Base-by-base conservation (phyloP, 805 yeast species). In the Schizosaccharomyces cryophilus region DNA sequence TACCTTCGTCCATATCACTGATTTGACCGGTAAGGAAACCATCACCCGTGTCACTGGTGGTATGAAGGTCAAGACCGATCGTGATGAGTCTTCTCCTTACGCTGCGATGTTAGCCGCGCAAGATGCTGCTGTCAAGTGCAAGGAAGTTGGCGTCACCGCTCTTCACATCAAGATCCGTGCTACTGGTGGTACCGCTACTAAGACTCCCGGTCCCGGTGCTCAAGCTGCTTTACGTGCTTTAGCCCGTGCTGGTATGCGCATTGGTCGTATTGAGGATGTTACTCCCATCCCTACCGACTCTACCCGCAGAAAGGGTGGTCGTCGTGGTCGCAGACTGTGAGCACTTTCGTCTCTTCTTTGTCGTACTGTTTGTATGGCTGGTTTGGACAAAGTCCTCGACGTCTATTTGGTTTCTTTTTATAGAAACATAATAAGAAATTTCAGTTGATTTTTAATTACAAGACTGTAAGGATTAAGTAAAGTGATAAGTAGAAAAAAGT, bases 51-150 rank as follows among this genome's bases (percentile, higher is more conserved):
- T 93, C 72, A 93, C 98, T 74, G 99, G 99, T 83, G 99, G 98
- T 80, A 93, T 93, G 98, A 93, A 93, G 84, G 99, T 93, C 78
- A 93, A 93, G 84, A 98, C 98, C 73, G 99, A 93, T 82, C 87
- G 97, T 82, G 99, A 94, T 77, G 98, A 93, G 84, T 90, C 97
- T 66, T 87, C 98, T 69, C 98, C 99, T 77, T 93, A 93, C 85
- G 99, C 99, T 75, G 98, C 96, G 74, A 93, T 93, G 98, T 85
- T 93, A 82, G 99, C 99, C 76, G 96, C 99, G 69, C 99, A 93
- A 82, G 99, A 94, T 75, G 99, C 85, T 73, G 98, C 98, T 73
- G 90, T 77, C 70, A 88, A 85, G 78, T 89, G 96, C 84, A 90
- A 89, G 84, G 99, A 93, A 82, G 96, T 93, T 69, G 99, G 99